Evolutionary conservation across 306 rosid species (phyloP), one percentile per base, ranked within the genome.

Genomic region (Betula pendula): DNA sequence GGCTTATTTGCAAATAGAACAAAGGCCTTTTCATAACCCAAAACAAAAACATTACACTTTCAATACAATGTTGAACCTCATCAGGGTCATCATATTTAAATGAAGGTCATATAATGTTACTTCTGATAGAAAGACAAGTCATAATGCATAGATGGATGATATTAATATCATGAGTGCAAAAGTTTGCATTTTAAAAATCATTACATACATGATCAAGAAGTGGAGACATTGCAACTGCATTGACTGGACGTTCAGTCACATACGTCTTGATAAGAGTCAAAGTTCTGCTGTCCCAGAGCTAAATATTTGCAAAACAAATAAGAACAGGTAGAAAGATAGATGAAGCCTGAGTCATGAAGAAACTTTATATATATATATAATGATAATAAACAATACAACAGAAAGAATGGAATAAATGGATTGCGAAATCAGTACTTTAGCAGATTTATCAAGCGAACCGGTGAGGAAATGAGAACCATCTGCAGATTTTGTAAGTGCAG

Each of bases 161-260:
- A 29, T 1, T 14, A 53, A 44, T 52, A 80, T n/a, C 56, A 56
- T 56, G 45, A 38, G 24, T 49, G 27, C 33, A 9, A 40, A 29
- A 19, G 3, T 43, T 10, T 56, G 38, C 20, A 71, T 40, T 77
- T 49, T 50, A 43, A n/a, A 66, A 25, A 71, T 6, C 27, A 38
- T 11, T 43, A 73, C 97, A 71, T 95, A 95, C 98, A 85, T 95
- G 98, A 81, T 95, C 91, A 80, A 88, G 91, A 71, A 90, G 88
- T 53, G 98, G 97, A 22, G 98, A 95, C 93, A 95, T 88, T 8
- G 97, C 71, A 81, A 95, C 97, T 24, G 97, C 98, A 81, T 95
- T 95, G 77, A 95, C 97, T 0, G 98, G 97, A 15, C 97, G 93
- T 81, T 90, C 98, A 0, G 97, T 90, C 52, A 80, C 84, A 67